Evolutionary conservation across 2,329 filamentous ascomycete species (phyloP).

Genomic region (Neofusicoccum umdonicola): DNA sequence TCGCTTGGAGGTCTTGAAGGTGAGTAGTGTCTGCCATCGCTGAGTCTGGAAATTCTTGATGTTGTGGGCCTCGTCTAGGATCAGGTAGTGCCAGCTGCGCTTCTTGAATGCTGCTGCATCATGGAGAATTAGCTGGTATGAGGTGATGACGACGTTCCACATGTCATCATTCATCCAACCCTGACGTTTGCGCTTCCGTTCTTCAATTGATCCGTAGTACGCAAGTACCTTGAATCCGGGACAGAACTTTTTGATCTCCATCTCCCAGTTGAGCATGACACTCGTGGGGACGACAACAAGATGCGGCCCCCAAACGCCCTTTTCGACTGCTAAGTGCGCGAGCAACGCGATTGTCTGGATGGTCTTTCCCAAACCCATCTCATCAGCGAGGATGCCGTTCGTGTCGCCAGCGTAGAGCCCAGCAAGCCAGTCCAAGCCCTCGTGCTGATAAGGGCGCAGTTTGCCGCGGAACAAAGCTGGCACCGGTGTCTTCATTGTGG

Average conservation of each 20-base stretch:
- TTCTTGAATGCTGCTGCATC: constrained; percentile 93
- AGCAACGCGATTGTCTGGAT: constrained; percentile 96
- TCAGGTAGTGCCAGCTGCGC: constrained; percentile 94
- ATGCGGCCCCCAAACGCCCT: constrained; percentile 93
- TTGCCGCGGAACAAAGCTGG: constrained; percentile 75
- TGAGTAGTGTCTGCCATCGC: constrained; percentile 91
- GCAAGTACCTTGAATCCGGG: constrained; percentile 97
- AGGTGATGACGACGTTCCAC: constrained; percentile 98
- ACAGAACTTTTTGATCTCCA: constrained; percentile 99
- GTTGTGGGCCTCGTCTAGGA: constrained; percentile 97
- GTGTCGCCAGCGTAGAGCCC: constrained; percentile 88
- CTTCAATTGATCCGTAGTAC: constrained; percentile 92
- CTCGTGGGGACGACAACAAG: constrained; percentile 95
- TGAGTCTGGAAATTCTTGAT: constrained; percentile 99
- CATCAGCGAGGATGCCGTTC: constrained; percentile 94
- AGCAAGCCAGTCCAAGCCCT: constrained; percentile 95
- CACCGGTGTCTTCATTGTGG: constrained; percentile 55
- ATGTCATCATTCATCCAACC: constrained; percentile 89
- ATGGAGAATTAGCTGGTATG: constrained; percentile 92
- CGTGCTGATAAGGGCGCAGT: constrained; percentile 92
- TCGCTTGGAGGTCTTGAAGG: constrained; percentile 85
- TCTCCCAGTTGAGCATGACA: constrained; percentile 99
- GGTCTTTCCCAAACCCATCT: constrained; percentile 98
- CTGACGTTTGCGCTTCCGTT: constrained; percentile 83
- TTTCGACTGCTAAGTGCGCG: constrained; percentile 85